These are phyloP conservation scores for Dichomitus squalens DNA, from an alignment of 1,284 basidiomycete genomes.

Conservation along the genomic window DNA sequence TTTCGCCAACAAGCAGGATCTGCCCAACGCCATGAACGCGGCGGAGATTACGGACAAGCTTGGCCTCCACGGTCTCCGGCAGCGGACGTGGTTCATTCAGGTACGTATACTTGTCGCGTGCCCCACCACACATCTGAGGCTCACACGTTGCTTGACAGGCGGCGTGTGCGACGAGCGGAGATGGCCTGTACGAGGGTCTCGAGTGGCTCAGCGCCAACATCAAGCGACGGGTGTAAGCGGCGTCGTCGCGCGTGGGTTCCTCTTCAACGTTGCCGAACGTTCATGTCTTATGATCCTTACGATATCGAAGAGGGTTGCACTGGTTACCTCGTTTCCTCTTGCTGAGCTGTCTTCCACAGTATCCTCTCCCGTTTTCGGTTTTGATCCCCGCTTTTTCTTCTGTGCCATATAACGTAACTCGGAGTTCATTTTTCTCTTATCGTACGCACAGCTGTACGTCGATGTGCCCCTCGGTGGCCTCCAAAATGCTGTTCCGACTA, in stretches of 20 bases:
- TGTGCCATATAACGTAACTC: conserved; percentile 31
- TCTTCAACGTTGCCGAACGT: conserved; percentile 37
- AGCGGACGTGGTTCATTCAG: conserved; percentile 99
- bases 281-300: conserved; percentile 45
- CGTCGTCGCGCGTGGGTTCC: conserved; percentile 26
- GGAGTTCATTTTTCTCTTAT: conserved; percentile 24
- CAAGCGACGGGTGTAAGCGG: conserved; percentile 74
- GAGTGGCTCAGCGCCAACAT: conserved; percentile 94
- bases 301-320: conserved; percentile 33
- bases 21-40: conserved; percentile 99
- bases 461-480: conserved; percentile 18
- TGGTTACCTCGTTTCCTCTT: conserved; percentile 28
- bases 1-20: conserved; percentile 99
- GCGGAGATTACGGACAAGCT: conserved; percentile 99
- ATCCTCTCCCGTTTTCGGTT: conserved; percentile 16
- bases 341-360: conserved; percentile 23
- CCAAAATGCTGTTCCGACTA: conserved; percentile 28
- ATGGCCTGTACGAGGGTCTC: conserved; percentile 98
- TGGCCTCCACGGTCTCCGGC: conserved; percentile 94
- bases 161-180: conserved; percentile 98
- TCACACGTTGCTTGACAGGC: conserved; percentile 53
- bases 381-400: conserved; percentile 21
- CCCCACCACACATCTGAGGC: conserved; percentile 2
- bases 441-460: conserved; percentile 21
- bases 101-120: conserved; percentile 38